Evolutionary conservation across 2,329 filamentous ascomycete species (phyloP).

Genomic region (Stylonectria norvegica): DNA sequence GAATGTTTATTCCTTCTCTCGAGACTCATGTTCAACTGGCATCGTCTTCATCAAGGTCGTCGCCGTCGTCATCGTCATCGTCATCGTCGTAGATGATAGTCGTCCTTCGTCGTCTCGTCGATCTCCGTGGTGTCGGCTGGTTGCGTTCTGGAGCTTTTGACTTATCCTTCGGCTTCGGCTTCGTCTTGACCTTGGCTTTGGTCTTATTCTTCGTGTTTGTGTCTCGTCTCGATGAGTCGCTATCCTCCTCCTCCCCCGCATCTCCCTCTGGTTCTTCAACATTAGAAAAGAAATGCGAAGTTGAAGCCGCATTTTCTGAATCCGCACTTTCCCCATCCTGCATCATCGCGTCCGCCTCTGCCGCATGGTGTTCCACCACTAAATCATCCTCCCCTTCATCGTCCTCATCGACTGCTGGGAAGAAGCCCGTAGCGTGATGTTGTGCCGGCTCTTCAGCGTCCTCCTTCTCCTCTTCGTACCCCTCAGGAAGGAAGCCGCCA

Average conservation of each 20-base stretch:
- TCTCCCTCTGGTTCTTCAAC: too few species aligned
- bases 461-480: slow-evolving; percentile 48
- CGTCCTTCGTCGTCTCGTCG: slow-evolving; percentile 16
- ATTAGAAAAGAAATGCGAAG: too few species aligned
- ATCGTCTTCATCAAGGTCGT: too few species aligned
- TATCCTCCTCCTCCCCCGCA: too few species aligned
- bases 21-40: too few species aligned
- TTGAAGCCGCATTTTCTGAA: too few species aligned
- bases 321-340: slow-evolving; percentile 3
- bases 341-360: slow-evolving; percentile 2
- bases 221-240: too few species aligned
- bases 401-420: slow-evolving; percentile 45
- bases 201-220: not conserved
- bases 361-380: slow-evolving; percentile 32
- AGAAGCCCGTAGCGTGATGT: slow-evolving; percentile 44
- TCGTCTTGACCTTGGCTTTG: not conserved
- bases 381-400: slow-evolving; percentile 34
- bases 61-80: slow-evolving; percentile 10
- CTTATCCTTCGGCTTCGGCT: not conserved
- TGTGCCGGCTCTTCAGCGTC: slow-evolving; percentile 30
- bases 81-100: slow-evolving; percentile 13
- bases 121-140: slow-evolving; percentile 14
- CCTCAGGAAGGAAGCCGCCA: slow-evolving; percentile 60
- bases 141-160: too few species aligned
- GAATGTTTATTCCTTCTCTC: too few species aligned